Conservation (phyloP, 2,329 filamentous ascomycete species). For the Ambrosiella xylebori region DNA sequence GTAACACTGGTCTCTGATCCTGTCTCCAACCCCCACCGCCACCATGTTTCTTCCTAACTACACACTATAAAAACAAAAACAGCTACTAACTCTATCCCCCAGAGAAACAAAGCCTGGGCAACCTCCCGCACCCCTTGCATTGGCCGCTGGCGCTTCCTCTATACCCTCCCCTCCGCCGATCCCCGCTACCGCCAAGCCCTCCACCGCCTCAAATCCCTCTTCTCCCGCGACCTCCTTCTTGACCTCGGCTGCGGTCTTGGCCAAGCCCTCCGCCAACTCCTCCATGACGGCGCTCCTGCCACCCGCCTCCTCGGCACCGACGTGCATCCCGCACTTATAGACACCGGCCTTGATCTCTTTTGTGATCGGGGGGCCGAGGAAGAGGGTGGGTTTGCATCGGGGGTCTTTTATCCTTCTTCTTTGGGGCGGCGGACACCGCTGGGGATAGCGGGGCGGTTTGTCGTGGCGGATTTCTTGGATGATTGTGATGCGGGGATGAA, state of each 20-base stretch:
- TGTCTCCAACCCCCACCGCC: neutral
- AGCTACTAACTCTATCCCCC: neutral
- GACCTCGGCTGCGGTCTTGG: slow-evolving; percentile 36
- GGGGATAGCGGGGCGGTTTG: slow-evolving; percentile 30
- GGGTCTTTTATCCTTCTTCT: neutral
- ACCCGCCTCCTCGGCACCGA: slow-evolving; percentile 33
- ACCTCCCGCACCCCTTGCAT: slow-evolving; percentile 28
- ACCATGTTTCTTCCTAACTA: neutral
- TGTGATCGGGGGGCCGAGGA: slow-evolving; percentile 24
- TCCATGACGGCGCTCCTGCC: slow-evolving; percentile 31
- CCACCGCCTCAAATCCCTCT: slow-evolving; percentile 23
- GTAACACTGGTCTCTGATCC: too few relatives aligned
- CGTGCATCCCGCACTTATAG: slow-evolving; percentile 31
- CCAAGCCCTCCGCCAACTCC: slow-evolving; percentile 32
- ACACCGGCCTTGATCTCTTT: slow-evolving; percentile 48
- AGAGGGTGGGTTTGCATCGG: slow-evolving; percentile 6
- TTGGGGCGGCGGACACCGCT: too few relatives aligned
- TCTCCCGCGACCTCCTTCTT: slow-evolving; percentile 25
- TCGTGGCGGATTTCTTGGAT: slow-evolving; percentile 33
- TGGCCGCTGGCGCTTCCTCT: slow-evolving; percentile 33
- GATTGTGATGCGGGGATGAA: slow-evolving; percentile 22
- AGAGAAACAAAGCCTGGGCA: slow-evolving; percentile 30
- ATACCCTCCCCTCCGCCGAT: slow-evolving; percentile 25
- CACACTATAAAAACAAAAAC: neutral
- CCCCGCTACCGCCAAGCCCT: slow-evolving; percentile 27